Evolutionary conservation across 345 rosid species (phyloP).

Genomic region (Murraya koenigii): DNA sequence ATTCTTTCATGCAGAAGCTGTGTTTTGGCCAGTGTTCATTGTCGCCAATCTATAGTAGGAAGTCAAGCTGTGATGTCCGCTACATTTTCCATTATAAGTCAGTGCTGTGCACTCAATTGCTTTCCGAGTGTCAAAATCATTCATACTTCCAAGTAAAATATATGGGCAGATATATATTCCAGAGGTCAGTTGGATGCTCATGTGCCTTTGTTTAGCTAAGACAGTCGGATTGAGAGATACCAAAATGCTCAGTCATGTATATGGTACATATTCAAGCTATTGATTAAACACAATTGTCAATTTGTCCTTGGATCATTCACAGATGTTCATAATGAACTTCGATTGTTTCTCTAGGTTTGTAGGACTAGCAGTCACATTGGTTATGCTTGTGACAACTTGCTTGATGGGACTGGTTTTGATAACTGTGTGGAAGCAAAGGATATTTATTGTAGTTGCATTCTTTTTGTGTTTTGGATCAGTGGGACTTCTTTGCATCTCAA

Average conservation of each 20-base stretch:
- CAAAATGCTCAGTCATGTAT: slow-evolving; percentile 77
- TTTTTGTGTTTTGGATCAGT: slow-evolving; percentile 56
- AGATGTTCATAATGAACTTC: background rate
- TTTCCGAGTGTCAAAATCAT: slow-evolving; percentile 82
- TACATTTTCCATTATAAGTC: slow-evolving; percentile 87
- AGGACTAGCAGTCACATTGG: slow-evolving; percentile 79
- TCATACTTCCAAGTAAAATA: slow-evolving; percentile 77
- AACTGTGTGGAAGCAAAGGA: slow-evolving; percentile 63
- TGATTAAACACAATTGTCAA: slow-evolving; percentile 4
- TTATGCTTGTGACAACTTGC: slow-evolving; percentile 82
- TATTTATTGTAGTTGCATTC: slow-evolving; percentile 40
- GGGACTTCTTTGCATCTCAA: slow-evolving; percentile 67
- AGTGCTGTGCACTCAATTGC: slow-evolving; percentile 78
- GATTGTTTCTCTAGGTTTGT: slow-evolving; percentile 22
- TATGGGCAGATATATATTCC: slow-evolving; percentile 86
- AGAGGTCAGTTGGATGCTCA: slow-evolving; percentile 87
- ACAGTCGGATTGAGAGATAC: slow-evolving; percentile 70
- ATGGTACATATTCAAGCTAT: slow-evolving; percentile 41
- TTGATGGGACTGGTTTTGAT: slow-evolving; percentile 64
- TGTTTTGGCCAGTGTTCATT: slow-evolving; percentile 86
- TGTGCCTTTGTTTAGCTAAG: slow-evolving; percentile 74
- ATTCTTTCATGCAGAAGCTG: slow-evolving; percentile 50
- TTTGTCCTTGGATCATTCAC: background rate
- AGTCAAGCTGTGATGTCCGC: slow-evolving; percentile 91
- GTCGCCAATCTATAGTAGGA: slow-evolving; percentile 82